phyloP scores from a whole-genome alignment of 2,329 filamentous ascomycete genomes.

The Penicillium italicum region DNA sequence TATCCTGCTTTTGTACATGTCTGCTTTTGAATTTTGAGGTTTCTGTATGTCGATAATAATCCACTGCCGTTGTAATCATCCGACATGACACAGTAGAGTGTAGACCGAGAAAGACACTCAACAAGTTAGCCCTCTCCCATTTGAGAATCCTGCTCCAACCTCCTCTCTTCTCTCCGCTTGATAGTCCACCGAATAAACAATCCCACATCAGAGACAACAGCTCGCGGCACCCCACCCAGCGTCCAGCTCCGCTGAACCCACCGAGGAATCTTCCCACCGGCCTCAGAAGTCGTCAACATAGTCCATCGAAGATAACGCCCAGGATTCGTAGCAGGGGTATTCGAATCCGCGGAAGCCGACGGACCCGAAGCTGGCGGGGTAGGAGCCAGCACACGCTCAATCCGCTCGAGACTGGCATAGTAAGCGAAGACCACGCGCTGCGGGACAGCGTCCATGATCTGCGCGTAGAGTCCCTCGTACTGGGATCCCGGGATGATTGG shows the following conservation, averaged over 20 bases:
- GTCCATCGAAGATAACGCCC: conserved; percentile 29
- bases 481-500: background rate
- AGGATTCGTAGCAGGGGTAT: background rate
- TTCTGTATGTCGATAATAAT: background rate
- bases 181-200: conserved; percentile 36
- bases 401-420: conserved; percentile 37
- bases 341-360: background rate
- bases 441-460: conserved; percentile 23
- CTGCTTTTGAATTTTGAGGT: background rate
- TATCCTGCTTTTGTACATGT: background rate
- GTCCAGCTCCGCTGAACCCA: conserved; percentile 39
- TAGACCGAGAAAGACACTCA: background rate
- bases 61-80: background rate
- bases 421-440: conserved; percentile 30
- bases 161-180: conserved; percentile 6
- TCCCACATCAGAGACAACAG: conserved; percentile 40
- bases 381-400: conserved; percentile 12
- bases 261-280: conserved; percentile 35
- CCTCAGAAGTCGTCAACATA: conserved; percentile 39
- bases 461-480: conserved; percentile 14
- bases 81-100: background rate
- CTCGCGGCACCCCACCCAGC: conserved; percentile 36
- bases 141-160: background rate
- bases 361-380: background rate
- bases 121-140: background rate